A percentile compares a stretch with the other conserved stretches of the same genome.
These are phyloP conservation scores for Penicillium manginii DNA, from an alignment of 495 filamentous ascomycete genomes.

Conservation along the genomic window DNA sequence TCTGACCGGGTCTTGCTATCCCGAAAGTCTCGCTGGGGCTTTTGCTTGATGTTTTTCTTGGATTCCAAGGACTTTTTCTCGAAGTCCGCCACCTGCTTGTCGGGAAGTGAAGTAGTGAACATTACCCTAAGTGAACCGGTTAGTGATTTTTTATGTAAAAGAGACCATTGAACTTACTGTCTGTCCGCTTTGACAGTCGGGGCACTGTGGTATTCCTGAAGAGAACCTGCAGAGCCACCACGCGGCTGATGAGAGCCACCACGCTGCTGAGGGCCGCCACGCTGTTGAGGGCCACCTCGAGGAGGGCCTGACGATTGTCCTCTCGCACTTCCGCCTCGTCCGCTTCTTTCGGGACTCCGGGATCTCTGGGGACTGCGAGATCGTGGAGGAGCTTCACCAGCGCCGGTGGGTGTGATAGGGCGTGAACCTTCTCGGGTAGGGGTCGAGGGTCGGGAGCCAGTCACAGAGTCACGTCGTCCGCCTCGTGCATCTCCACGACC, in stretches of 20 bases:
- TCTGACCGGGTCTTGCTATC: constrained; percentile 1
- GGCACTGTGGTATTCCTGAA: neutral
- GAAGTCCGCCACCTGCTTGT: neutral
- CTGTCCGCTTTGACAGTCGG: neutral
- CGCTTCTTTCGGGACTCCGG: too few species aligned
- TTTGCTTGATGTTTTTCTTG: constrained; percentile 1
- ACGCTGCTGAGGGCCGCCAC: neutral
- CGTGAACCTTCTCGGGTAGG: neutral
- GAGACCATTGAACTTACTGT: neutral
- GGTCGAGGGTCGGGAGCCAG: neutral
- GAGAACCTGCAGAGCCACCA: neutral
- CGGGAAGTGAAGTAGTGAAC: neutral
- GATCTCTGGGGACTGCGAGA: neutral
- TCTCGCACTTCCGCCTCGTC: too few species aligned
- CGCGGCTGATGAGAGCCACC: neutral
- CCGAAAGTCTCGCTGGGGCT: constrained; percentile 8
- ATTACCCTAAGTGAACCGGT: neutral
- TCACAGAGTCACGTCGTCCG: neutral
- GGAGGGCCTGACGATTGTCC: too few species aligned
- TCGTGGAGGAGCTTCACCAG: neutral
- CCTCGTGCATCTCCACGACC: neutral
- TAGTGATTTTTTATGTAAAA: neutral
- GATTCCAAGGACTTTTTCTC: neutral
- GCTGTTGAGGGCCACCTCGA: too few species aligned
- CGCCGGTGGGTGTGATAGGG: neutral